These are phyloP conservation scores for Flammula alnicola DNA, from an alignment of 1,284 basidiomycete species.

Conservation along the genomic window DNA sequence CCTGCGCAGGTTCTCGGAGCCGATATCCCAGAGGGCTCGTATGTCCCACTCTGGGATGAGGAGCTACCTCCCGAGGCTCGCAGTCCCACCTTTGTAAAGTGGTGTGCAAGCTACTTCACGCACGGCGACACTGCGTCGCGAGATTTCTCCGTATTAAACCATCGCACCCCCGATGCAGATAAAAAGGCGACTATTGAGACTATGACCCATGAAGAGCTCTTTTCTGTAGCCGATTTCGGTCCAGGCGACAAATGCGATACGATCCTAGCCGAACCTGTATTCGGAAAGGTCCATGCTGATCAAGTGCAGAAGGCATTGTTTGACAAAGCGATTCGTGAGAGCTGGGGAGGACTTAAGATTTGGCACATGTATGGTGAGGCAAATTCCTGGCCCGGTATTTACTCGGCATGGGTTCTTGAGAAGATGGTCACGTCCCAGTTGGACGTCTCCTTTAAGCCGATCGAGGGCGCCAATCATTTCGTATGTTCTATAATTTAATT, in stretches of 20 bases:
- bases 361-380: not conserved
- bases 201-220: constrained; percentile 7
- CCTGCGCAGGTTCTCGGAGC: constrained; percentile 30
- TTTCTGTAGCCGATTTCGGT: not conserved
- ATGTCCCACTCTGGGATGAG: constrained; percentile 9
- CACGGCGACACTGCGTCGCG: constrained; percentile 31
- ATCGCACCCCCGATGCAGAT: constrained; percentile 4
- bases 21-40: not conserved
- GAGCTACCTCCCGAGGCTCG: not conserved
- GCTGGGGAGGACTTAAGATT: not conserved
- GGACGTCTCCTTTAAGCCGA: constrained; percentile 27
- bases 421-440: constrained; percentile 28
- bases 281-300: not conserved
- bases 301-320: not conserved
- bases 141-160: constrained; percentile 13
- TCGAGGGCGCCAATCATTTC: constrained; percentile 36
- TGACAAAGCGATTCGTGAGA: not conserved
- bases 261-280: not conserved
- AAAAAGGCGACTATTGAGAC: constrained; percentile 23
- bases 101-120: constrained; percentile 39
- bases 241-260: not conserved
- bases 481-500: constrained; percentile 21
- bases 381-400: constrained; percentile 26
- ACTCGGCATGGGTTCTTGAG: constrained; percentile 31
- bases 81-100: constrained; percentile 24